Evolutionary conservation across 83 land plant species (phyloP).

Genomic region (Isoetes engelmannii): DNA sequence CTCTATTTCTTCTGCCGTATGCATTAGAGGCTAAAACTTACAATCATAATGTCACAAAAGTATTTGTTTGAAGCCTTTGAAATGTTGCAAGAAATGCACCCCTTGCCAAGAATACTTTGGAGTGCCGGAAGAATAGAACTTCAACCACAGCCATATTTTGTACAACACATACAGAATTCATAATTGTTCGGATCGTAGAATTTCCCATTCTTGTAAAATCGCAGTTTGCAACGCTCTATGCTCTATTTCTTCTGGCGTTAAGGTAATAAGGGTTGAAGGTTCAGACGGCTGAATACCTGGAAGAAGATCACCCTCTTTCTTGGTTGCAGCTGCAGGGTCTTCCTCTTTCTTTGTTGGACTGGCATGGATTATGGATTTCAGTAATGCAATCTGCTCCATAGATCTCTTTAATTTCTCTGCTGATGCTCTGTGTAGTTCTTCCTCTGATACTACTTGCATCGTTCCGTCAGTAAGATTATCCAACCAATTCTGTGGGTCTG

Average conservation of each 20-base stretch:
- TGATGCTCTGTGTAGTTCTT: conserved; percentile 80
- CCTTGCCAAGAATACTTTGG: background rate
- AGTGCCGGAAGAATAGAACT: background rate
- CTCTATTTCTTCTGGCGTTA: conserved; percentile 86
- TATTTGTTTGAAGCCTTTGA: background rate
- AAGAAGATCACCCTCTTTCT: conserved; percentile 21
- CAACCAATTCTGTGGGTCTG: conserved; percentile 81
- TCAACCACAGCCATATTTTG: no score
- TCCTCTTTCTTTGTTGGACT: conserved; percentile 43
- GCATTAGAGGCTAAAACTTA: no score
- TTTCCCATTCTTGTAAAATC: conserved; percentile 87
- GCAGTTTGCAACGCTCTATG: conserved; percentile 93
- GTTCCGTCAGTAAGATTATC: conserved; percentile 94
- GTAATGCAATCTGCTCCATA: conserved; percentile 74
- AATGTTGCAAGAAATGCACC: background rate
- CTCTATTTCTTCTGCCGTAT: conserved; percentile 89
- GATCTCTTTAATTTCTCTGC: conserved; percentile 63
- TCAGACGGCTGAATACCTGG: conserved; percentile 42
- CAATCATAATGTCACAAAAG: background rate
- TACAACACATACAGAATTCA: no score
- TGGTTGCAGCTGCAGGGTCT: conserved; percentile 31
- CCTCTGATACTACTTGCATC: conserved; percentile 79
- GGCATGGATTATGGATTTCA: conserved; percentile 50
- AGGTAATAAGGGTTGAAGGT: conserved; percentile 60
- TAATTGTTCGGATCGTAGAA: conserved; percentile 48